These are phyloP conservation scores for Melanogaster broomeanus DNA, from an alignment of 768 basidiomycete genomes.

Conservation along the genomic window DNA sequence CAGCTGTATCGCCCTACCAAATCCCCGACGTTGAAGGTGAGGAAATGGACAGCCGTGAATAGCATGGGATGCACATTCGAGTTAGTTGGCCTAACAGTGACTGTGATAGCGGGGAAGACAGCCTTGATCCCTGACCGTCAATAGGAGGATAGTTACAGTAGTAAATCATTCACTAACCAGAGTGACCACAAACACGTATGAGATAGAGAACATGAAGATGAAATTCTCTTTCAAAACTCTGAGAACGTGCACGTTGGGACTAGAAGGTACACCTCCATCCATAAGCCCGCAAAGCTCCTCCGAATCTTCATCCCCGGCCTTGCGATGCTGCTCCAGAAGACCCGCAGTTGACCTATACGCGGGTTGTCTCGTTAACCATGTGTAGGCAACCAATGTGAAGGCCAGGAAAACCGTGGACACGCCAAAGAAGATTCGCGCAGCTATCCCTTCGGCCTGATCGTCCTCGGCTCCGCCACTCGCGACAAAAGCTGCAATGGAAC, in stretches of 20 bases:
- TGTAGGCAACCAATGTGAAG: constrained; percentile 52
- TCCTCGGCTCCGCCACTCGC: constrained; percentile 18
- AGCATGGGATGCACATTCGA: constrained; percentile 73
- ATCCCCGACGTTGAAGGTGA: constrained; percentile 75
- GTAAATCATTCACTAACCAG: constrained; percentile 51
- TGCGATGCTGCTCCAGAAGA: constrained; percentile 42
- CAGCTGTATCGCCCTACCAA: constrained; percentile 70
- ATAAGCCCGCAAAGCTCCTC: constrained; percentile 40
- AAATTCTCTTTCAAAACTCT: constrained; percentile 65
- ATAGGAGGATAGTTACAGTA: not conserved
- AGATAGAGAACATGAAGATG: constrained; percentile 69
- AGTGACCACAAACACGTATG: constrained; percentile 77
- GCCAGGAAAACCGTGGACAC: constrained; percentile 69
- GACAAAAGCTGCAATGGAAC: constrained; percentile 20
- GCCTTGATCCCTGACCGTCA: constrained; percentile 47
- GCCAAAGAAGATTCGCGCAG: constrained; percentile 74
- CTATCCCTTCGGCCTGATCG: constrained; percentile 61
- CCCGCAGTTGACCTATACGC: constrained; percentile 57
- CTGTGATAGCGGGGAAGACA: constrained; percentile 85
- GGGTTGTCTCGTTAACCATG: constrained; percentile 58
- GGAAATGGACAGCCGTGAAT: constrained; percentile 78
- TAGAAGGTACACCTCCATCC: constrained; percentile 26
- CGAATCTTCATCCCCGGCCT: constrained; percentile 26
- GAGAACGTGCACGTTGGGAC: constrained; percentile 45
- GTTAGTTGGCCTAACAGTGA: constrained; percentile 69